Evolutionary conservation across 139 green algal species (phyloP), one percentile per base, ranked within the genome.

Genomic region (Eudorina sp.): DNA sequence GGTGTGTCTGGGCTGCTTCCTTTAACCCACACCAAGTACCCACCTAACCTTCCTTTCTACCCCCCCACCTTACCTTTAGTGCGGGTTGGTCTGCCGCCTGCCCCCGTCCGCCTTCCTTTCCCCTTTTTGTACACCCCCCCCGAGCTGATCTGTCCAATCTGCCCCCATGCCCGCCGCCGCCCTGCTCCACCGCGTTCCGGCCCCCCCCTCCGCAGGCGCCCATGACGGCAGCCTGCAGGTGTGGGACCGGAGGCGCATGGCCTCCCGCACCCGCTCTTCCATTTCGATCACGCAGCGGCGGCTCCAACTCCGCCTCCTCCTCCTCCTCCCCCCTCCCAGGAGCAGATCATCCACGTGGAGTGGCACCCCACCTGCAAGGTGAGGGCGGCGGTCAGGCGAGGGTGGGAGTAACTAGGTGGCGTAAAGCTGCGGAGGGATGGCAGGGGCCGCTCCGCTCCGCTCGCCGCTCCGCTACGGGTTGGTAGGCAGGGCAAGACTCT

Each of bases 211-310:
- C 31, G 23, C 94, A 96, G 96, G 97, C 38, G 93, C 95, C 0
- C 92, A 95, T 18, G 95, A 99, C 80, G 94, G 94, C 76, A 93
- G 88, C 27, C 53, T 99, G 36, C 94, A 94, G 45, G 94, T 99
- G 69, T 99, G 96, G 95, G 97, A 98, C 93, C 89, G 86, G 38
- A 91, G 96, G 13, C 94, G 93, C 43, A 73, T 97, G 38, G 69
- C 29, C 16, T 51, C 38, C 40, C 82, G 27, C 27, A 51, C 62
- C 62, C 5, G n/a, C 88, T 78, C 55, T 70, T 53, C 19, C n/a
- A 25, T 23, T 85, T 85, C 55, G 78, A 74, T 38, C 75, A 90
- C 69, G 53, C 81, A 93, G 95, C 68, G n/a, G n/a, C n/a, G n/a
- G n/a, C n/a, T n/a, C n/a, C n/a, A n/a, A n/a, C n/a, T n/a, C n/a